Evolutionary conservation across 257 asterid genomes (phyloP).

Genomic region (Rehmannia glutinosa): DNA sequence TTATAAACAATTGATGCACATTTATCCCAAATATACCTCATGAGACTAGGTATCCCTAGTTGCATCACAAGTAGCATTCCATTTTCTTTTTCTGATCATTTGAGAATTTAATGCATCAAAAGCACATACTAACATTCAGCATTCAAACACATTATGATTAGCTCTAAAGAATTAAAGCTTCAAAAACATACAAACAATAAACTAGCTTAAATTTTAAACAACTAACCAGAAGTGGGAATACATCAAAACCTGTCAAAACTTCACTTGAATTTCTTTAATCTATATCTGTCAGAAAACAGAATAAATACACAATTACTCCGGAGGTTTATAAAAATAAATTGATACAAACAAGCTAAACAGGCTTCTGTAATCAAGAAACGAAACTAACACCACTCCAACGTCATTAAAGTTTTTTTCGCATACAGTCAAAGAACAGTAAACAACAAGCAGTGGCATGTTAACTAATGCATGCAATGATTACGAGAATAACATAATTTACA

Average conservation of each 20-base stretch:
- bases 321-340: too few relatives aligned
- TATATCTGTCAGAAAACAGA: not conserved
- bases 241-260: not conserved
- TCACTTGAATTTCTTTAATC: not conserved
- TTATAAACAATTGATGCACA: not conserved
- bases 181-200: not conserved
- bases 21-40: not conserved
- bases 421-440: too few relatives aligned
- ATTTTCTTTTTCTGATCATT: not conserved
- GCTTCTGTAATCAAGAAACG: too few relatives aligned
- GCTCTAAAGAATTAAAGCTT: too few relatives aligned
- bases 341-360: too few relatives aligned
- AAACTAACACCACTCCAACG: too few relatives aligned
- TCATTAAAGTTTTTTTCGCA: too few relatives aligned
- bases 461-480: conserved; percentile 10
- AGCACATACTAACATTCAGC: not conserved
- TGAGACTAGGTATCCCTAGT: not conserved
- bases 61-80: not conserved
- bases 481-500: not conserved
- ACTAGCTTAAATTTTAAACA: not conserved
- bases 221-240: not conserved
- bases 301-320: not conserved
- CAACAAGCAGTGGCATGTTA: not conserved
- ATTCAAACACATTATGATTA: too few relatives aligned
- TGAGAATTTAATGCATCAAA: not conserved